Percentiles rank a stretch among this genome's conserved stretches.
phyloP scores from a whole-genome alignment of 495 filamentous ascomycete genomes.

The Penicillium canariense region DNA sequence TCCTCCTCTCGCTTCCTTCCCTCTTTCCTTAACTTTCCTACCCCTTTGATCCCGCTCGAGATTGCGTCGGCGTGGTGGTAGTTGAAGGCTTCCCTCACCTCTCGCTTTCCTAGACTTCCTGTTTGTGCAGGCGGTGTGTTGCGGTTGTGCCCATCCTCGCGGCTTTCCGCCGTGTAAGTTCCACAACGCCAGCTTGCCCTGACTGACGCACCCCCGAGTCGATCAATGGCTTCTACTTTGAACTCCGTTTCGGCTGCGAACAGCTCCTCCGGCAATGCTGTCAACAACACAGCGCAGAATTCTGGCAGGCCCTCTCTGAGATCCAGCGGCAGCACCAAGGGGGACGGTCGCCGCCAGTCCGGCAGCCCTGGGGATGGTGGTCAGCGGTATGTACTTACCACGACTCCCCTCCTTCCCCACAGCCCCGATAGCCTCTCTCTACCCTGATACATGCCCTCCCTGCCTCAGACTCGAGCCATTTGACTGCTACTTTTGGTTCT shows the following conservation, averaged over 20 bases:
- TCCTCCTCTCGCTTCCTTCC: slow-evolving; percentile 1
- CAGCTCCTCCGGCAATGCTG: slow-evolving; percentile 47
- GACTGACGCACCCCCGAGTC: slow-evolving; percentile 26
- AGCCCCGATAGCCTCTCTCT: neutral
- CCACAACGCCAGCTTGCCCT: slow-evolving; percentile 40
- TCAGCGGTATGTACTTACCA: slow-evolving; percentile 49
- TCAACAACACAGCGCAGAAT: slow-evolving; percentile 35
- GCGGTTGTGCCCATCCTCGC: slow-evolving; percentile 33
- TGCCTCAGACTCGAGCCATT: neutral
- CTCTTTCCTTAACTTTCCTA: slow-evolving; percentile 4
- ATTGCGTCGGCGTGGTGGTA: neutral
- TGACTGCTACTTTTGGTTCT: slow-evolving; percentile 3
- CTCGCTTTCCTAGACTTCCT: slow-evolving; percentile 17
- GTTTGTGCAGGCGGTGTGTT: slow-evolving; percentile 45
- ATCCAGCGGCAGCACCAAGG: slow-evolving; percentile 52
- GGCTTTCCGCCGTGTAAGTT: slow-evolving; percentile 43
- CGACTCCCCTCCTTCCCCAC: slow-evolving; percentile 6
- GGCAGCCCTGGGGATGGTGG: slow-evolving; percentile 54
- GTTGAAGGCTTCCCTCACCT: slow-evolving; percentile 12
- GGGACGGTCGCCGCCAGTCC: slow-evolving; percentile 56
- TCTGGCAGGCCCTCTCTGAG: slow-evolving; percentile 45
- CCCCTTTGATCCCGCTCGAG: slow-evolving; percentile 6
- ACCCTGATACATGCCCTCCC: slow-evolving; percentile 4
- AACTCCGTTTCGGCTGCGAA: slow-evolving; percentile 46
- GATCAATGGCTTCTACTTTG: slow-evolving; percentile 52